Base-by-base conservation (phyloP, 1,284 basidiomycete genomes). In the Heterobasidion parviporum region DNA sequence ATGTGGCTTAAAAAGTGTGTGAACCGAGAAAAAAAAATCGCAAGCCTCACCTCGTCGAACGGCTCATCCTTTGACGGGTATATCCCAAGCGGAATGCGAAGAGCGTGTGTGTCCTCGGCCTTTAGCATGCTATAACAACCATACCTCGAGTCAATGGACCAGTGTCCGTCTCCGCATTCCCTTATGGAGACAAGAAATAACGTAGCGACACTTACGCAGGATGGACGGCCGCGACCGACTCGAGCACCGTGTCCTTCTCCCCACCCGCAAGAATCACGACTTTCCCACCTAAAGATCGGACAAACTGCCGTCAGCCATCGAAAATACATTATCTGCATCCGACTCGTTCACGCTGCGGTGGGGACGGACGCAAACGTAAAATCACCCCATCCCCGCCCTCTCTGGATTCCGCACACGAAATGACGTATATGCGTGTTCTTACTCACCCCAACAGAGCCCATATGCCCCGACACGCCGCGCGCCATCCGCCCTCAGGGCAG, bases 41-140 rank as follows among this genome's bases (percentile, higher is more conserved):
- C 16, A 33, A 35, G 12, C 56, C 72, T 55, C 55, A 83, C 83
- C 69, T 79, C 80, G 5, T 79, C 76, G 5, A 72, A 62, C 3
- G 81, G 73, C 64, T 87, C 84, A 62, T 86, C 83, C 53, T 79
- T 77, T 52, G 81, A 82, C 16, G 79, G 74, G 69, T 83, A 87
- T 38, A 83, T 72, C 3, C 73, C 83, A 33, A 85, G 63, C 26
- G 84, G 83, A 14, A 85, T 74, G 10, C 73, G 72, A 38, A 85
- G 65, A 44, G 76, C 73, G 6, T 71, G 66, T 1, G 77, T 78
- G 60, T 86, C 83, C 6, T 71, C 70, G 9, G 73, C 71, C 14
- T 75, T 76, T n/a, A 86, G 68, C 80, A 85, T 83, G 6, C 81
- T 83, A 58, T 10, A 18, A 2, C 34, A 44, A 26, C 33, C 33